A percentile compares a stretch with the other conserved stretches of the same genome.
Evolutionary conservation across 306 rosid genomes (phyloP).

Genomic region (Dalbergia cochinchinensis): DNA sequence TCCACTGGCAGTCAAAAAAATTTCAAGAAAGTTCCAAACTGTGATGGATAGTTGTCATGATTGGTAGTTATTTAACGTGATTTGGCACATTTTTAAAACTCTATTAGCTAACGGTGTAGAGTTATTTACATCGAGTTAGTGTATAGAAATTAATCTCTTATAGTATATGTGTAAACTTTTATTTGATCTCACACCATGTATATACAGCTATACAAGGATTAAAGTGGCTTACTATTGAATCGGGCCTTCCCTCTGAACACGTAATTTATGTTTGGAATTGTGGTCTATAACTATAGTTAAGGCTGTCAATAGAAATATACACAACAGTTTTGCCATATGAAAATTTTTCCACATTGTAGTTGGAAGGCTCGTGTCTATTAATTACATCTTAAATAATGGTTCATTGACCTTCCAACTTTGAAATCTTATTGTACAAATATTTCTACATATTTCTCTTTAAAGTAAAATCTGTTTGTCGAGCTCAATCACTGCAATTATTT

Average conservation of each 20-base stretch:
- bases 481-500: slow-evolving; percentile 2
- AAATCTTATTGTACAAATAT: slow-evolving; percentile 22
- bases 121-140: too few relatives aligned
- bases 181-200: slow-evolving; percentile 29
- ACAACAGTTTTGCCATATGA: slow-evolving; percentile 23
- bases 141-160: too few relatives aligned
- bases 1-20: too few relatives aligned
- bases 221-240: slow-evolving; percentile 20
- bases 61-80: too few relatives aligned
- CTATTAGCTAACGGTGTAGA: too few relatives aligned
- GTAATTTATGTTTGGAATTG: slow-evolving; percentile 24
- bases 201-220: slow-evolving; percentile 8
- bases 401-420: slow-evolving; percentile 22
- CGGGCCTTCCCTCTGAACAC: slow-evolving; percentile 10
- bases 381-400: slow-evolving; percentile 19
- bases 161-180: slow-evolving; percentile 6
- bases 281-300: not conserved
- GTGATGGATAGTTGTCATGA: too few relatives aligned
- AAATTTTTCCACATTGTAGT: slow-evolving; percentile 19
- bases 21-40: too few relatives aligned
- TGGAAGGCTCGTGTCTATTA: slow-evolving; percentile 17
- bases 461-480: slow-evolving; percentile 8
- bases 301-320: not conserved
- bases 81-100: too few relatives aligned
- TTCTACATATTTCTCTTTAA: slow-evolving; percentile 35